Conservation (phyloP, 2,329 filamentous ascomycete species). For the Dactylellina haptotyla region DNA sequence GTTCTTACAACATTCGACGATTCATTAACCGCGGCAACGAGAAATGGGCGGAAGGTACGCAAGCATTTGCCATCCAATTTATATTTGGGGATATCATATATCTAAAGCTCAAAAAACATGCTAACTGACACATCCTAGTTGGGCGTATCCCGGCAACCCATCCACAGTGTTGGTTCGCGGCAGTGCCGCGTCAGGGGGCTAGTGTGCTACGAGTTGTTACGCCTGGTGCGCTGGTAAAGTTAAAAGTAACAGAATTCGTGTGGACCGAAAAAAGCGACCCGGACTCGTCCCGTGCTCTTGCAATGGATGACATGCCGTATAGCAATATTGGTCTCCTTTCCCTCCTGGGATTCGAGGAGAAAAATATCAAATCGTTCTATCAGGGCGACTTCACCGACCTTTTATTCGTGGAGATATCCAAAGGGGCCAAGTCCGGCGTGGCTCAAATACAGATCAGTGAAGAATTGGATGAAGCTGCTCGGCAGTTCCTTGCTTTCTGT, state of each 20-base stretch:
- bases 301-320: neutral
- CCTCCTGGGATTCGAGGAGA: neutral
- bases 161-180: conserved; percentile 8
- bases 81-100: neutral
- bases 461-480: too few relatives aligned
- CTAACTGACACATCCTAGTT: neutral
- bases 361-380: conserved; percentile 3
- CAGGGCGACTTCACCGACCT: neutral
- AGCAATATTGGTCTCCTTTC: neutral
- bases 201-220: neutral
- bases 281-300: neutral
- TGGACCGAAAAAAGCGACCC: neutral
- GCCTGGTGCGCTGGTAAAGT: too few relatives aligned
- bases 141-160: neutral
- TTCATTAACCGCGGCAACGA: neutral
- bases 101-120: neutral
- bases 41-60: neutral
- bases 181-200: neutral
- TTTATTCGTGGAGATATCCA: neutral
- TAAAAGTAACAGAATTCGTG: neutral
- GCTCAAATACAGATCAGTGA: too few relatives aligned
- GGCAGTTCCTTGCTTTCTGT: too few relatives aligned
- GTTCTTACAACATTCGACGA: conserved; percentile 1
- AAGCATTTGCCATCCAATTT: neutral
- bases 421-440: neutral